These are phyloP conservation scores for Leccinum variicolor DNA, from an alignment of 768 basidiomycete species.

Conservation along the genomic window DNA sequence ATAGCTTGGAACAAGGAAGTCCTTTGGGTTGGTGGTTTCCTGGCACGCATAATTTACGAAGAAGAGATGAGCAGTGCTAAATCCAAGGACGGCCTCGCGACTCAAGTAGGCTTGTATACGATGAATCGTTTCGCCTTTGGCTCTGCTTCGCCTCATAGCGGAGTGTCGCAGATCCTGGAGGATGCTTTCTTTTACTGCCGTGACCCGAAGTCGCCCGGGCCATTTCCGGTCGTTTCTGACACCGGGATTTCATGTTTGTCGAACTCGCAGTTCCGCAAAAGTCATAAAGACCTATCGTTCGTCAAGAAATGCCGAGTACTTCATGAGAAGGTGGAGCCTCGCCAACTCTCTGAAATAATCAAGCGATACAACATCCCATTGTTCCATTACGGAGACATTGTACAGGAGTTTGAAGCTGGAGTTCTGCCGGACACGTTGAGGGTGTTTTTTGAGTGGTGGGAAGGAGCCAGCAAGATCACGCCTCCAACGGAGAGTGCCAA, in stretches of 20 bases:
- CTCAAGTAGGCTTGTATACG: constrained; percentile 53
- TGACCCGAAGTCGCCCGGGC: neutral
- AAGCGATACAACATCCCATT: constrained; percentile 2
- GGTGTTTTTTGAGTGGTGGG: constrained; percentile 13
- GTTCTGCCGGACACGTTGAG: constrained; percentile 7
- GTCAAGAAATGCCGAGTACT: constrained; percentile 4
- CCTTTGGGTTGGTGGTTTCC: constrained; percentile 75
- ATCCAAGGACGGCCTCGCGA: neutral
- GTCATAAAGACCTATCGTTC: constrained; percentile 1
- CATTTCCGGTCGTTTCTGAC: constrained; percentile 14
- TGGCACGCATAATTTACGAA: constrained; percentile 83
- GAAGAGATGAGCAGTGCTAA: constrained; percentile 50
- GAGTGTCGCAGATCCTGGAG: constrained; percentile 12
- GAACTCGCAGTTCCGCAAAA: constrained; percentile 3
- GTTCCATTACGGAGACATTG: constrained; percentile 4
- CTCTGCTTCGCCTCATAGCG: constrained; percentile 26
- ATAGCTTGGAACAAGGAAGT: constrained; percentile 90
- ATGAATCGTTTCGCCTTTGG: constrained; percentile 79
- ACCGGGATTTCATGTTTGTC: constrained; percentile 1
- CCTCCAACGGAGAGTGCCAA: neutral
- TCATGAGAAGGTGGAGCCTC: neutral
- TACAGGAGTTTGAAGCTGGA: constrained; percentile 10
- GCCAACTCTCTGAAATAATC: constrained; percentile 6
- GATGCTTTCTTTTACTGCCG: constrained; percentile 11
- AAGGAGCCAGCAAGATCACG: neutral